Conservation (phyloP, 2,329 filamentous ascomycete species). For the Neodidymelliopsis sp. region DNA sequence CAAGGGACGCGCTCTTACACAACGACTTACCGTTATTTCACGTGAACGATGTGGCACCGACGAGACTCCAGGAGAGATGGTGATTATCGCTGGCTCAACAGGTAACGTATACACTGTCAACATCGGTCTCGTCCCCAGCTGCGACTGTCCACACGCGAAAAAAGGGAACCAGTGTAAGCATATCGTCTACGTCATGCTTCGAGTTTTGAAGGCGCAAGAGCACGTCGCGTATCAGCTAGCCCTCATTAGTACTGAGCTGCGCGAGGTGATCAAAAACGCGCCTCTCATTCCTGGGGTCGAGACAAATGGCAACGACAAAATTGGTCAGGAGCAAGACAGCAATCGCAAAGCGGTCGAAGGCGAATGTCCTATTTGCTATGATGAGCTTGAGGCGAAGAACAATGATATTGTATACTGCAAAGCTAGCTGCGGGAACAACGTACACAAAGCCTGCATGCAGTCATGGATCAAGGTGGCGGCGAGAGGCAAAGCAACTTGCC, state of each 20-base stretch:
- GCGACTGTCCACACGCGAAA: slow-evolving; percentile 62
- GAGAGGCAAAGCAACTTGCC: slow-evolving; percentile 60
- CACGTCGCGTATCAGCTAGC: slow-evolving; percentile 67
- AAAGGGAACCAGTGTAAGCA: slow-evolving; percentile 72
- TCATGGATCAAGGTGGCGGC: slow-evolving; percentile 55
- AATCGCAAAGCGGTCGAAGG: slow-evolving; percentile 67
- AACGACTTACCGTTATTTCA: slow-evolving; percentile 66
- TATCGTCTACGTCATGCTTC: slow-evolving; percentile 66
- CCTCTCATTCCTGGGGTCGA: slow-evolving; percentile 57
- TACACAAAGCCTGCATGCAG: slow-evolving; percentile 65
- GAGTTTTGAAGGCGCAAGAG: slow-evolving; percentile 63
- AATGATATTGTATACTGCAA: slow-evolving; percentile 61
- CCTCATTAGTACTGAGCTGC: slow-evolving; percentile 65
- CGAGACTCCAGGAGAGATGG: slow-evolving; percentile 58
- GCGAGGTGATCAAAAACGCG: slow-evolving; percentile 62
- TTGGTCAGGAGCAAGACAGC: slow-evolving; percentile 48
- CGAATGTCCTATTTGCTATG: slow-evolving; percentile 67
- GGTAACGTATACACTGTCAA: slow-evolving; percentile 68
- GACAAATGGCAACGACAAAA: slow-evolving; percentile 41
- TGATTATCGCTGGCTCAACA: slow-evolving; percentile 66
- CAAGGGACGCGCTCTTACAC: slow-evolving; percentile 58
- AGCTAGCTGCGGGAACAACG: slow-evolving; percentile 67
- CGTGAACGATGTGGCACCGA: slow-evolving; percentile 56
- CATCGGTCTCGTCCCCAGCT: slow-evolving; percentile 61
- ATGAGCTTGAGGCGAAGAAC: slow-evolving; percentile 45